These are phyloP conservation scores for Trifolium repens DNA, from an alignment of 306 rosid genomes.

Conservation along the genomic window DNA sequence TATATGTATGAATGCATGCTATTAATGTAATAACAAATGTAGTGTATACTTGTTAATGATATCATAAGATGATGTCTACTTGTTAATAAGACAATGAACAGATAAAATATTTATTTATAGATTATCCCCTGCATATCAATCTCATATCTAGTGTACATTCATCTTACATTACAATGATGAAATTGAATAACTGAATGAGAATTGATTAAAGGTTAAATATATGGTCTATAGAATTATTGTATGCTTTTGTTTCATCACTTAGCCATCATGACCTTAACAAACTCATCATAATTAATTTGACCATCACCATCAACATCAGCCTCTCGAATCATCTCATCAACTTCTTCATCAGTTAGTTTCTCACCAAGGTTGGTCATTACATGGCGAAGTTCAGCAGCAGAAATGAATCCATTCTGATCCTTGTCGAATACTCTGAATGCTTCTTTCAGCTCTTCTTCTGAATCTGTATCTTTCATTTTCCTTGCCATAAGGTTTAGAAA, in stretches of 20 bases:
- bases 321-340: constrained; percentile 89
- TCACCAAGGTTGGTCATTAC: constrained; percentile 93
- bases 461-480: constrained; percentile 92
- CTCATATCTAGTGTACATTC: background rate
- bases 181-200: constrained; percentile 6
- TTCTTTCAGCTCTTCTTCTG: constrained; percentile 88
- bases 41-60: background rate
- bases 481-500: constrained; percentile 90
- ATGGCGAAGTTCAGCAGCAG: constrained; percentile 92
- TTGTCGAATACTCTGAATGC: constrained; percentile 88
- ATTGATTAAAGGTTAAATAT: background rate
- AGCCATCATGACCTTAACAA: constrained; percentile 94
- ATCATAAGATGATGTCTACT: background rate
- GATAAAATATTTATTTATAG: background rate
- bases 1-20: background rate
- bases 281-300: constrained; percentile 83
- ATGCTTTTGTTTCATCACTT: constrained; percentile 47
- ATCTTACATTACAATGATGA: background rate
- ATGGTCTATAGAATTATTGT: background rate
- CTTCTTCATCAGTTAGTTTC: constrained; percentile 88
- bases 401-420: constrained; percentile 91
- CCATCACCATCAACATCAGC: constrained; percentile 97
- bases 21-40: background rate
- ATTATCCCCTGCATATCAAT: constrained; percentile 1
- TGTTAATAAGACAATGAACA: background rate